These are phyloP conservation scores for Aspergillus fructus DNA, from an alignment of 2,329 filamentous ascomycete species.

Conservation along the genomic window DNA sequence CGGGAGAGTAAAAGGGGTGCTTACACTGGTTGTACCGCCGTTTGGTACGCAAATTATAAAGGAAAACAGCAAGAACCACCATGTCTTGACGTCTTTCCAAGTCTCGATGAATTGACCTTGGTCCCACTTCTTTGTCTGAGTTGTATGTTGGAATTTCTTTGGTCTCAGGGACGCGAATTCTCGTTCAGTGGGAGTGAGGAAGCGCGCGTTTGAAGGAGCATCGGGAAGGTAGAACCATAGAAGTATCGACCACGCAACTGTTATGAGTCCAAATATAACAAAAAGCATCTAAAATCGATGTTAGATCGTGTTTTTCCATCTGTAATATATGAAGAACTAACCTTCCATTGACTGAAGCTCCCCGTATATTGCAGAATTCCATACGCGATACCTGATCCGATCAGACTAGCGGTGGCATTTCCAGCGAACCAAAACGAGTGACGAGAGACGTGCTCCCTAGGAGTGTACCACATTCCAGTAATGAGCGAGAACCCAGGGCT, in stretches of 20 bases:
- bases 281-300: conserved; percentile 6
- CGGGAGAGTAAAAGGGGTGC: no score
- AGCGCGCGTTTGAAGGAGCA: conserved; percentile 11
- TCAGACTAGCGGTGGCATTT: conserved; percentile 22
- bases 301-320: background rate
- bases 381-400: conserved; percentile 23
- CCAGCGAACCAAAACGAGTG: conserved; percentile 24
- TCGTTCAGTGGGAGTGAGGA: conserved; percentile 11
- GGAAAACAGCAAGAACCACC: conserved; percentile 27
- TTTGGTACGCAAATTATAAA: conserved; percentile 19
- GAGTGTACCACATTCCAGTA: conserved; percentile 29
- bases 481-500: conserved; percentile 35
- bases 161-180: conserved; percentile 10
- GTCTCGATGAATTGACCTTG: conserved; percentile 3
- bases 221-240: conserved; percentile 13
- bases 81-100: conserved; percentile 12
- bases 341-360: conserved; percentile 8
- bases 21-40: conserved; percentile 19
- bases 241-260: conserved; percentile 7
- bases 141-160: conserved; percentile 5
- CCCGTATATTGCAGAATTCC: conserved; percentile 4
- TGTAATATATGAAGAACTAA: background rate
- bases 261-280: conserved; percentile 18
- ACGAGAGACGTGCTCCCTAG: conserved; percentile 24
- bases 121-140: conserved; percentile 1